Evolutionary conservation across 176 grass and related monocot genomes (phyloP).

Genomic region (Carex myosuroides): DNA sequence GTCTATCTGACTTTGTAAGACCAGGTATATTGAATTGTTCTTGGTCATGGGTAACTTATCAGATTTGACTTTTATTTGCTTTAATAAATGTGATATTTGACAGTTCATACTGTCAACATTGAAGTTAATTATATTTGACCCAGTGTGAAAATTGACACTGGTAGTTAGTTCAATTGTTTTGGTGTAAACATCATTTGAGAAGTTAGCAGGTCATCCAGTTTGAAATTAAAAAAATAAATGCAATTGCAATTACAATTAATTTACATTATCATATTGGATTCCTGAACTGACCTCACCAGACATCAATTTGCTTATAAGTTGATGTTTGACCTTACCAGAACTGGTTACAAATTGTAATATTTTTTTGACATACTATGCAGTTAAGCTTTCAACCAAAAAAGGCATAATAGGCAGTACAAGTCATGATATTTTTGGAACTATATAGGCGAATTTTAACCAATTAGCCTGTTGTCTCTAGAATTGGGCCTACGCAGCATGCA

Average conservation of each 20-base stretch:
- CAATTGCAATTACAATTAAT: background rate
- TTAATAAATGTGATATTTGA: conserved; percentile 2
- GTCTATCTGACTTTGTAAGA: conserved; percentile 91
- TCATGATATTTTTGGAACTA: background rate
- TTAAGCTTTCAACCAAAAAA: background rate
- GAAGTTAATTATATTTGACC: conserved; percentile 17
- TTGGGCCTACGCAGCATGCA: background rate
- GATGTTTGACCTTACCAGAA: background rate
- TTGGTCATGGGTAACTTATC: background rate
- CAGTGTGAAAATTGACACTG: conserved; percentile 2
- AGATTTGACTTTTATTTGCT: background rate
- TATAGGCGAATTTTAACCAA: background rate
- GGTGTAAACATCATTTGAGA: conserved; percentile 10
- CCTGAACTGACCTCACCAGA: background rate
- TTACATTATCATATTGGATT: conserved; percentile 4
- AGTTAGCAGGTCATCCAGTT: conserved; percentile 5
- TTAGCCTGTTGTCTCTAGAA: background rate
- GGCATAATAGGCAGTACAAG: background rate
- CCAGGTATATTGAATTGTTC: conserved; percentile 55
- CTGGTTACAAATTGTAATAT: background rate
- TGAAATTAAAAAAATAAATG: background rate
- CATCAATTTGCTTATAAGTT: background rate
- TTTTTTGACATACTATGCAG: background rate
- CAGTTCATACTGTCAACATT: conserved; percentile 15
- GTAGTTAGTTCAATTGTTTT: background rate